A percentile compares a stretch with the other conserved stretches of the same genome.
Evolutionary conservation across 345 rosid genomes (phyloP).

Genomic region (Salix purpurea): DNA sequence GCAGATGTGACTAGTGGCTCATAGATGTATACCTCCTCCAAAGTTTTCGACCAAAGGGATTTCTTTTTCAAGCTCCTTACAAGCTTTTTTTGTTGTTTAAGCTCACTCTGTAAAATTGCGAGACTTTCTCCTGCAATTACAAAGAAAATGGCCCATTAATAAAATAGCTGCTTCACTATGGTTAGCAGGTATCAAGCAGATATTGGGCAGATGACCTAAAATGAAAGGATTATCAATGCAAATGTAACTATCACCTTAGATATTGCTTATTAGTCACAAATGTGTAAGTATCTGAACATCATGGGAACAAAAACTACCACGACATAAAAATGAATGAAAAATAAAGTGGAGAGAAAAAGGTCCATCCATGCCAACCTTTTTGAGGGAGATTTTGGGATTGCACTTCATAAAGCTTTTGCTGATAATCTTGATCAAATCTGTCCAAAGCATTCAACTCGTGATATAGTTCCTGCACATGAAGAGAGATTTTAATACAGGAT

Average conservation of each 20-base stretch:
- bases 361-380: slow-evolving; percentile 37
- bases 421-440: slow-evolving; percentile 60
- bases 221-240: neutral
- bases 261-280: neutral
- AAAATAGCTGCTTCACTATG: neutral
- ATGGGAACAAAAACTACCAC: neutral
- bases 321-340: neutral
- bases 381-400: slow-evolving; percentile 46
- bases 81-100: slow-evolving; percentile 64
- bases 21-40: slow-evolving; percentile 59
- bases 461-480: slow-evolving; percentile 59
- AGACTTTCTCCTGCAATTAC: slow-evolving; percentile 61
- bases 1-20: neutral
- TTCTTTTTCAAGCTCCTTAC: slow-evolving; percentile 73
- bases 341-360: neutral
- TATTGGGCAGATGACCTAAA: neutral
- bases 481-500: neutral
- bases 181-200: neutral
- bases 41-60: slow-evolving; percentile 82
- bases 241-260: neutral
- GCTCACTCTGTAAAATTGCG: slow-evolving; percentile 53
- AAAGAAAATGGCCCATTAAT: slow-evolving; percentile 9
- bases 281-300: neutral
- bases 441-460: slow-evolving; percentile 65
- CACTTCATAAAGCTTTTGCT: slow-evolving; percentile 47